Evolutionary conservation across 2,329 filamentous ascomycete genomes (phyloP).

Genomic region (Hypoxylon sp.): DNA sequence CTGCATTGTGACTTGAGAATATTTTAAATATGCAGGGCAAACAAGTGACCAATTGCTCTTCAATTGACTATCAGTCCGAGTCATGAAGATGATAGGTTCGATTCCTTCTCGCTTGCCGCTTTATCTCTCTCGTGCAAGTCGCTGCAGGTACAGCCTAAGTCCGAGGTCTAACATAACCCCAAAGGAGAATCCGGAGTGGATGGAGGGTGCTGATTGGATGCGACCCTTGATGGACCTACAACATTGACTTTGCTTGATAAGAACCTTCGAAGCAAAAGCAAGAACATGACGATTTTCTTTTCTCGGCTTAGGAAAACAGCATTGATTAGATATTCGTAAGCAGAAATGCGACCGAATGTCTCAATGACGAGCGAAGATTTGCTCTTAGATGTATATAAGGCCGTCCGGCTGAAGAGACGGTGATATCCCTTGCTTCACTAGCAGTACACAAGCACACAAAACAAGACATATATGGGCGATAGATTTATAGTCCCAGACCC

Average conservation of each 20-base stretch:
- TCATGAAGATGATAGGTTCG: neutral
- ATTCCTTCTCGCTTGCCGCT: too few relatives aligned
- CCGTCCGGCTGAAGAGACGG: neutral
- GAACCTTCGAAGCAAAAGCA: neutral
- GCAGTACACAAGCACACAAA: conserved; percentile 11
- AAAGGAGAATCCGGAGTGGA: conserved; percentile 35
- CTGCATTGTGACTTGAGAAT: neutral
- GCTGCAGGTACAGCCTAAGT: neutral
- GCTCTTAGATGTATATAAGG: conserved; percentile 10
- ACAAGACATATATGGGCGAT: conserved; percentile 1
- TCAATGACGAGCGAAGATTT: neutral
- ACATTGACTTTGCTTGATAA: neutral
- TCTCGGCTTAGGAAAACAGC: conserved; percentile 9
- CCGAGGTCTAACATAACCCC: conserved; percentile 1
- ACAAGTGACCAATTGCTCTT: neutral
- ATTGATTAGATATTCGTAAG: neutral
- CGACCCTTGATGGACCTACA: conserved; percentile 4
- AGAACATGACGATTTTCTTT: neutral
- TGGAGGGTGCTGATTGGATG: conserved; percentile 2
- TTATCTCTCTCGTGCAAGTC: too few relatives aligned
- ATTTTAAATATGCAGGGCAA: neutral
- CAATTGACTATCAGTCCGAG: neutral
- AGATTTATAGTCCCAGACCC: neutral
- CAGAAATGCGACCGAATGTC: neutral
- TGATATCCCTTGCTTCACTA: neutral